These are phyloP conservation scores for Pyrus betulifolia DNA, from an alignment of 306 rosid genomes.

Conservation along the genomic window DNA sequence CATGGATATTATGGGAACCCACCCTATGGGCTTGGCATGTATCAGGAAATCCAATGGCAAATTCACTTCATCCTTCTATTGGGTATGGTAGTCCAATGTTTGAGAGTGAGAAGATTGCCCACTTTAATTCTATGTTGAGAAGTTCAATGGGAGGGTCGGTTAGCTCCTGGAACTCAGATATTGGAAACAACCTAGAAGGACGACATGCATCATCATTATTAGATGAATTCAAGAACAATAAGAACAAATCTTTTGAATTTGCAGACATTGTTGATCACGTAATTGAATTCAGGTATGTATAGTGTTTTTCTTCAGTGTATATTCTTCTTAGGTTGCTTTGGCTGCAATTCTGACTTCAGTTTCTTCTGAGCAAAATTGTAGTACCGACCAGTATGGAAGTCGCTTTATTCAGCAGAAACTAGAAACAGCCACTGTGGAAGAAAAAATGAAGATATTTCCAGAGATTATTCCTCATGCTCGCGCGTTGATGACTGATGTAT, in stretches of 20 bases:
- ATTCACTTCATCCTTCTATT: constrained; percentile 48
- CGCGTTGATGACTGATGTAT: constrained; percentile 89
- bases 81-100: constrained; percentile 54
- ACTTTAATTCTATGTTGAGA: constrained; percentile 52
- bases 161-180: constrained; percentile 52
- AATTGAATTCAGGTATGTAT: constrained; percentile 77
- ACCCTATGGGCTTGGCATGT: constrained; percentile 52
- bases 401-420: constrained; percentile 97
- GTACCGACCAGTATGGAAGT: constrained; percentile 97
- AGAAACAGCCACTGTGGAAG: constrained; percentile 73
- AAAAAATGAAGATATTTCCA: constrained; percentile 72
- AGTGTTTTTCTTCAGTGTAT: constrained; percentile 5
- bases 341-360: constrained; percentile 17
- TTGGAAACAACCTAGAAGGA: constrained; percentile 51
- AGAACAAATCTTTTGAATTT: constrained; percentile 79
- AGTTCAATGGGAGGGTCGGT: constrained; percentile 58
- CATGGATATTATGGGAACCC: constrained; percentile 50
- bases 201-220: constrained; percentile 58
- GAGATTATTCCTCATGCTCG: constrained; percentile 87
- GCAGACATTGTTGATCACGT: constrained; percentile 69
- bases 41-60: constrained; percentile 50
- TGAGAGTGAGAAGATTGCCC: constrained; percentile 51
- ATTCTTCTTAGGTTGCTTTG: constrained; percentile 11
- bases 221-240: constrained; percentile 92
- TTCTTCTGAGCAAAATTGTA: constrained; percentile 35